Evolutionary conservation across 2,329 filamentous ascomycete species (phyloP).

Genomic region (Juglanconis sp.): DNA sequence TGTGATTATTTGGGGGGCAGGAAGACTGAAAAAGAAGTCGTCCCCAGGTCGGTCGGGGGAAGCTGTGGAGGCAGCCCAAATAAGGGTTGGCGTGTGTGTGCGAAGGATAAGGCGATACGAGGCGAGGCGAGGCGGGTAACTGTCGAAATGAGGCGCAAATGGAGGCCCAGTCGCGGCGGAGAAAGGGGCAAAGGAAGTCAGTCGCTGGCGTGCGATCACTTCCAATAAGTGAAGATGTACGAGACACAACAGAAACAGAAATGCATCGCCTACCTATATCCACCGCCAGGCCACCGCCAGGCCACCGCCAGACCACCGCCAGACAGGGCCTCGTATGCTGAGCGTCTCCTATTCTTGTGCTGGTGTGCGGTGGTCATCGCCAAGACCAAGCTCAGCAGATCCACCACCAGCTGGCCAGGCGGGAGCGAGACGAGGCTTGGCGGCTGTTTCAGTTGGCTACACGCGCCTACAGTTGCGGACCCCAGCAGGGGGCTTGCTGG

Average conservation of each 20-base stretch:
- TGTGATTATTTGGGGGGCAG: neutral
- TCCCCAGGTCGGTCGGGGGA: neutral
- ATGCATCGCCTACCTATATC: no score
- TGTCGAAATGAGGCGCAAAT: no score
- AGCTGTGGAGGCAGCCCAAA: neutral
- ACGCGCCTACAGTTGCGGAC: neutral
- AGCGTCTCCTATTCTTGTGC: neutral
- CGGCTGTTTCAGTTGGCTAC: conserved; percentile 18
- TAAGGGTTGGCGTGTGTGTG: neutral
- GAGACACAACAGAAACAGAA: no score
- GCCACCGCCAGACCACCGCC: no score
- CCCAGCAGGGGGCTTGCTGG: conserved; percentile 4
- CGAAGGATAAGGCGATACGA: neutral
- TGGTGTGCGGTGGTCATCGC: conserved; percentile 7
- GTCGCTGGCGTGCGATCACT: no score
- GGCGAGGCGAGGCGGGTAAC: neutral
- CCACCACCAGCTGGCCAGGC: neutral
- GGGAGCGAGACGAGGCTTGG: conserved; percentile 13
- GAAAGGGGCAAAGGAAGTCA: no score
- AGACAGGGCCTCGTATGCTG: no score
- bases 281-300: no score
- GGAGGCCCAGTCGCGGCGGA: no score
- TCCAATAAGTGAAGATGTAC: no score
- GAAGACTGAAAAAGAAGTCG: neutral
- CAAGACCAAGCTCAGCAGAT: conserved; percentile 4